Conservation (phyloP, 139 green algal genomes). For the Bryopsis sp. region DNA sequence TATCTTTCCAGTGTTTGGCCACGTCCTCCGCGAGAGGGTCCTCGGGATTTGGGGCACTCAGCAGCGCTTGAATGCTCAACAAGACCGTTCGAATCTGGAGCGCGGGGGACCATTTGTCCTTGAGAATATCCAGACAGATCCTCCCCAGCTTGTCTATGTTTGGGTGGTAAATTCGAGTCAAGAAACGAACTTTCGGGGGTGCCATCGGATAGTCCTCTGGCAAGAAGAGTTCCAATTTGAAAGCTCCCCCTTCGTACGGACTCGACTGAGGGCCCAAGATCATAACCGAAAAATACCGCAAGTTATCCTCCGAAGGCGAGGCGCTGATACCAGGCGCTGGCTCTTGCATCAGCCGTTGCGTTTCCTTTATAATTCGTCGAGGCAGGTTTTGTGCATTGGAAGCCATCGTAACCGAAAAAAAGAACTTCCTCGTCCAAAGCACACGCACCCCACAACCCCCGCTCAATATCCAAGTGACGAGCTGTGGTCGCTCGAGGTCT, state of each 20-base stretch:
- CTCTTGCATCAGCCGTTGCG: conserved; percentile 91
- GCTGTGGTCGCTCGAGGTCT: too few relatives aligned
- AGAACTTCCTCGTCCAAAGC: too few relatives aligned
- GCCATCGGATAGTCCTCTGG: conserved; percentile 99
- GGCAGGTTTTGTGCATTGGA: too few relatives aligned
- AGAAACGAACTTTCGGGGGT: conserved; percentile 92
- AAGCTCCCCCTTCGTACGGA: conserved; percentile 93
- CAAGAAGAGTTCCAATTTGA: conserved; percentile 97
- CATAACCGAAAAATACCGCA: conserved; percentile 98
- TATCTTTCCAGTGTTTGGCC: conserved; percentile 94
- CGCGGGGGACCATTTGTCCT: conserved; percentile 98
- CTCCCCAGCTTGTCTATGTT: conserved; percentile 99
- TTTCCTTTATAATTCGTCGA: conserved; percentile 82
- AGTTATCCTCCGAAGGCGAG: conserved; percentile 89
- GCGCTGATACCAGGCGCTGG: conserved; percentile 94
- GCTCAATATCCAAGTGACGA: too few relatives aligned
- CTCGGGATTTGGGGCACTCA: conserved; percentile 95
- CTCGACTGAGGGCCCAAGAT: conserved; percentile 82
- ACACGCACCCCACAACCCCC: too few relatives aligned
- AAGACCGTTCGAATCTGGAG: conserved; percentile 98
- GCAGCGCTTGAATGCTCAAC: conserved; percentile 93
- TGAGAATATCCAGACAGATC: conserved; percentile 99
- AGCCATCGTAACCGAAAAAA: too few relatives aligned
- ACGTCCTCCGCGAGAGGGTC: conserved; percentile 93
- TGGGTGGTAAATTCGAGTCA: conserved; percentile 99